Evolutionary conservation across 805 yeast species (phyloP), one percentile per base, ranked within the genome.

Genomic region (Candida xiaguanensis): DNA sequence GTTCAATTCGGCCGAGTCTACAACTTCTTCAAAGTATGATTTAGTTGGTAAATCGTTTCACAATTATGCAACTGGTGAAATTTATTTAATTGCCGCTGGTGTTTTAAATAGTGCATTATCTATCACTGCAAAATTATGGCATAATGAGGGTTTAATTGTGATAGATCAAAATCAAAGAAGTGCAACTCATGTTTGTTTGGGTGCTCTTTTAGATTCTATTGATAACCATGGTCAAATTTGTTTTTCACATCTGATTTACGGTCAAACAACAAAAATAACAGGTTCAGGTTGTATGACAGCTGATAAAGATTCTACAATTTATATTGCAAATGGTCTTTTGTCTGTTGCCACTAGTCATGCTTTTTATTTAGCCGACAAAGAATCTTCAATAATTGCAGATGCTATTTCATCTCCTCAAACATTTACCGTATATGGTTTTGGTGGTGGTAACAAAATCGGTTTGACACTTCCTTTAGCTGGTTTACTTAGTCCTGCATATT

Each of bases 221-320:
- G 46, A 42, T 22, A 59, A 59, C 35, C 35, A 46, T 23, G 65
- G 65, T 39, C 47, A 50, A 16, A 57, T 59, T 38, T 59, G 65
- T 46, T 48, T 59, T 39, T 41, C 43, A 20, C 51, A 55, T 34
- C 43, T 44, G 30, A 44, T 37, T 14, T 59, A 51, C 38, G 36
- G 42, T 7, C 61, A 55, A 45, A 42, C 52, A 11, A 47, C 56
- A 15, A 36, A 13, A 24, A 47, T 59, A 24, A 6, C 23, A 1
- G 63, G 63, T 31, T 34, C 36, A 18, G 65, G 65, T 36, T 59
- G 65, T 28, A 28, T 28, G 5, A 43, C 52, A 23, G 42, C 51
- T 38, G 51, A 51, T 30, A 25, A 20, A 5, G 47, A 47, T 19
- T 45, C 56, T 8, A 34, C 45, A 27, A 26, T 49, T 13, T 44